Conservation (phyloP, 441 rosid species). For the Aquilaria agallochum region DNA sequence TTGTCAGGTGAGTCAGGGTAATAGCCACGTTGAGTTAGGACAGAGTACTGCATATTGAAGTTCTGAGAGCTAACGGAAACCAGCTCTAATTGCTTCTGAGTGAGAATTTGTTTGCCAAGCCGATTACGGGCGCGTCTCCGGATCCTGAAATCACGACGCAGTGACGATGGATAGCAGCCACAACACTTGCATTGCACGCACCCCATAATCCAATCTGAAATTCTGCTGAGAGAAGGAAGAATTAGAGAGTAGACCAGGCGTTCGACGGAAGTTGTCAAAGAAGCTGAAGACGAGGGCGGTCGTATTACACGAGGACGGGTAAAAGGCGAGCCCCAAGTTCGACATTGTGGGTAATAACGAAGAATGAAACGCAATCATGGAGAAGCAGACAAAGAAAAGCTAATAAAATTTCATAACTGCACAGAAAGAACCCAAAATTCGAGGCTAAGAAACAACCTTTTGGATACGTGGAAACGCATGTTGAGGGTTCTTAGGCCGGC, state of each 20-base stretch:
- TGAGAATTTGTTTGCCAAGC: conserved; percentile 36
- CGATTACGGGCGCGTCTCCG: conserved; percentile 19
- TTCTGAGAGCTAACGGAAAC: conserved; percentile 63
- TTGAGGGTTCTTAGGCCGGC: too few species aligned
- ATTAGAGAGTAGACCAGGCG: conserved; percentile 11
- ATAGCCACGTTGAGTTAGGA: conserved; percentile 75
- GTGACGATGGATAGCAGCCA: conserved; percentile 49
- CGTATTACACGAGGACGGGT: conserved; percentile 14
- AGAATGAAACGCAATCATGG: conserved; percentile 10
- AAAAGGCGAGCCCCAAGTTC: conserved; percentile 20
- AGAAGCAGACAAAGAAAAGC: conserved; percentile 13
- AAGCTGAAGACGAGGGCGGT: conserved; percentile 10
- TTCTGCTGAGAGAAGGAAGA: conserved; percentile 7
- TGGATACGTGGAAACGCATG: too few species aligned
- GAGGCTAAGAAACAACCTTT: too few species aligned
- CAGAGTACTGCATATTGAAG: conserved; percentile 70
- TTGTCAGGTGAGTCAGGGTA: conserved; percentile 79
- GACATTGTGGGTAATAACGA: conserved; percentile 20
- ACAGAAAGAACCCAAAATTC: too few species aligned
- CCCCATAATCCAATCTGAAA: conserved; percentile 46
- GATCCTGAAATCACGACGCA: conserved; percentile 46
- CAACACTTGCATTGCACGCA: conserved; percentile 86
- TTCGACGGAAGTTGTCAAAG: conserved; percentile 23
- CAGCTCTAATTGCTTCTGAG: conserved; percentile 57
- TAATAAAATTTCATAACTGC: background rate